phyloP scores from a whole-genome alignment of 805 yeast genomes.

The Yamadazyma insecticola region DNA sequence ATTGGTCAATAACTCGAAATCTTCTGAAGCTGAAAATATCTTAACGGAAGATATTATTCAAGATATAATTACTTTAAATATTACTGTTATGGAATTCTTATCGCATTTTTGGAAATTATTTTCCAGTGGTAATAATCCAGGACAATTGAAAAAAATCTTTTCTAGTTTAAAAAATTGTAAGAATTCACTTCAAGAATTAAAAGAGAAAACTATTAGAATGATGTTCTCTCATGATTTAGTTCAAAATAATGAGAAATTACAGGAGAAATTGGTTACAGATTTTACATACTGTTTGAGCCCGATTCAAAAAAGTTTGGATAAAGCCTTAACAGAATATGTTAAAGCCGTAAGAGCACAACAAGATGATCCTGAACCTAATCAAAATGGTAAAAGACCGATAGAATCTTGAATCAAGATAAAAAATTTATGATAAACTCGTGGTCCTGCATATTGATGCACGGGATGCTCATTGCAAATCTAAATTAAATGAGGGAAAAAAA shows the following conservation, averaged over 20 bases:
- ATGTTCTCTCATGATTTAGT: conserved; percentile 17
- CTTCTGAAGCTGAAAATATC: neutral
- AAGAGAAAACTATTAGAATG: conserved; percentile 12
- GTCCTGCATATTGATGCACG: too few species aligned
- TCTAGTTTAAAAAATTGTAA: conserved; percentile 33
- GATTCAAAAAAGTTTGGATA: conserved; percentile 25
- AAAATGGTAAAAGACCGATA: conserved; percentile 30
- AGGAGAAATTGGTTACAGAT: conserved; percentile 30
- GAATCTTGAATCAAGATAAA: conserved; percentile 7
- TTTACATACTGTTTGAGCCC: conserved; percentile 29
- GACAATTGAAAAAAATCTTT: conserved; percentile 33
- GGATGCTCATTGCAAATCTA: too few species aligned
- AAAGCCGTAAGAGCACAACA: conserved; percentile 19
- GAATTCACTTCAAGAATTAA: conserved; percentile 21
- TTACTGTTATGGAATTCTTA: conserved; percentile 38
- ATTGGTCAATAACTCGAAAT: conserved; percentile 9
- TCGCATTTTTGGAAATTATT: conserved; percentile 41
- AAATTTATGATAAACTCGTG: neutral
- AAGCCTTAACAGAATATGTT: conserved; percentile 32
- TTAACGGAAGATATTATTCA: conserved; percentile 15
- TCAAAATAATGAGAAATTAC: conserved; percentile 23
- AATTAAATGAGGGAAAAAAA: too few species aligned
- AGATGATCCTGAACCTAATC: conserved; percentile 17
- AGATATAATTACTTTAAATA: conserved; percentile 33
- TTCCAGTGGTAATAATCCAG: conserved; percentile 32